Base-by-base conservation (phyloP, 1,284 basidiomycete species). In the Ceratorhiza oryzae-sativae region DNA sequence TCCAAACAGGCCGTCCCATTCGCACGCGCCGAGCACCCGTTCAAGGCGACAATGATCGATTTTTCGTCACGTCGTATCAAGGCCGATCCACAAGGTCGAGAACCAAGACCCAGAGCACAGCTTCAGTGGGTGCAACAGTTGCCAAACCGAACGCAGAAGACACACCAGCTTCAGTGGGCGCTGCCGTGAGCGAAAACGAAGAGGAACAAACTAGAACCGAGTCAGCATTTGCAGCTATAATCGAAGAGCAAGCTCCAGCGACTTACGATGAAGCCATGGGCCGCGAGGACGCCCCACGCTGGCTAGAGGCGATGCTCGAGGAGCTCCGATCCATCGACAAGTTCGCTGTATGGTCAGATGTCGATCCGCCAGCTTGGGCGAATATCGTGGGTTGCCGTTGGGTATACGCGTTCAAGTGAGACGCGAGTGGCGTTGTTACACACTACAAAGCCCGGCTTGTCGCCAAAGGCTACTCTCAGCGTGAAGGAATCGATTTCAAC, bases 391-490 rank as follows among this genome's bases (percentile, higher is more conserved):
- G 36, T 18, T 39, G 27, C 15, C 39, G n/a, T 23, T 73, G 53
- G 49, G 79, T 80, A 1, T 81, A 80, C 73, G 73, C 1, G 76
- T n/a, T 75, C 60, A 85, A 86, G 67, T 73, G 74, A 18, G 78
- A 83, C 27, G 76, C 76, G 1, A 30, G 77, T 3, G 80, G 82
- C 0, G 62, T 77, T 0, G 63, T 82, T 1, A 46, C 73, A 12
- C 72, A 75, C 12, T 77, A 77, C 71, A 86, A 85, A 60, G 84
- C 81, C 0, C 63, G 78, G 0, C 77, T 84, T 0, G 81, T 84
- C 0, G 84, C 81, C 0, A 78, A 81, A 49, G 85, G 84, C 1
- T 85, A 82, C 77, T 76, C 76, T 0, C 85, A 86, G 74, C 72
- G 77, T 0, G 76, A 77, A 1, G 80, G 83, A 0, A 55, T 83